Evolutionary conservation across 768 basidiomycete genomes (phyloP).

Genomic region (Suillus alpinus): DNA sequence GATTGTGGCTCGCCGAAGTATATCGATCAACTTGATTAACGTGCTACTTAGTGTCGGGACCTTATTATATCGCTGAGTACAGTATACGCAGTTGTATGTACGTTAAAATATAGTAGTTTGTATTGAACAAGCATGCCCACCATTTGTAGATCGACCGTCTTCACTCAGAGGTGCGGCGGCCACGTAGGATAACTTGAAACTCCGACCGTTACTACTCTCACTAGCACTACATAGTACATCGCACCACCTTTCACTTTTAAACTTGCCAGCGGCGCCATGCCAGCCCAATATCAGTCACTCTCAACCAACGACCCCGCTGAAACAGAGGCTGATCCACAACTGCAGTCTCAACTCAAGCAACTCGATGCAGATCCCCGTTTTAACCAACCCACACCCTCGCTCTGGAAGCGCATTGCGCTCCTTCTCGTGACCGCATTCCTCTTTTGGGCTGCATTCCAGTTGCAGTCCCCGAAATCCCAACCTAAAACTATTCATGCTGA

Average conservation of each 20-base stretch:
- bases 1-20: background rate
- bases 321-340: background rate
- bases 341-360: constrained; percentile 1
- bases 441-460: constrained; percentile 42
- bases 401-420: constrained; percentile 46
- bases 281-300: background rate
- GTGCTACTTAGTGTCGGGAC: background rate
- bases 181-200: background rate
- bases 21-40: background rate
- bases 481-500: constrained; percentile 58
- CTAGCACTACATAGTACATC: background rate
- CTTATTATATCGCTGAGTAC: background rate
- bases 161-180: background rate
- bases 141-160: too few relatives aligned
- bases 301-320: background rate
- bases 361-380: constrained; percentile 31
- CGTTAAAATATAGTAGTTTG: background rate
- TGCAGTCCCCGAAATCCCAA: constrained; percentile 26
- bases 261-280: background rate
- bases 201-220: background rate
- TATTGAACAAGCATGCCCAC: too few relatives aligned
- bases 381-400: constrained; percentile 37
- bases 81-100: background rate
- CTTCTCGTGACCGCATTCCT: constrained; percentile 39
- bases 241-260: background rate